Base-by-base conservation (phyloP, 1,284 basidiomycete species). In the Chalciporus sp. region DNA sequence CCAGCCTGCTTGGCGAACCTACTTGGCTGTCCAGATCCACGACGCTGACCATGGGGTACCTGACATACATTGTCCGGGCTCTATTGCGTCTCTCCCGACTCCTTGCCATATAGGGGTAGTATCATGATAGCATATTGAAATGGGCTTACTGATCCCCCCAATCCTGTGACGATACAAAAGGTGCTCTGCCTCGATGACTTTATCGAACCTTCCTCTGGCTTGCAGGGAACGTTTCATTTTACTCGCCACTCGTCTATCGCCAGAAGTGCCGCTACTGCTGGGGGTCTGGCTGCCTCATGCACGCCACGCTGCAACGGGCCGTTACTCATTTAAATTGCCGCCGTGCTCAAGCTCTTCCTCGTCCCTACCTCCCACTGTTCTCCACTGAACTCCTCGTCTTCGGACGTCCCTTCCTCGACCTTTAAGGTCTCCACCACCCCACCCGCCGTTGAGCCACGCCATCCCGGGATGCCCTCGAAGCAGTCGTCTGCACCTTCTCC, bases 221-320 rank as follows among this genome's bases (percentile, higher is more conserved):
- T 62, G 58, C 42, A 60, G 51, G 58, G 57, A 63, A 59, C 65
- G 57, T 72, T 70, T 44, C 66, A 55, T 58, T 59, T 56, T 44
- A 37, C 35, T 37, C 35, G n/a, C 35, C 58, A 23, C 52, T 66
- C 64, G 67, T 72, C 70, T 61, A 70, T 68, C 66, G 70, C 69
- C 49, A 23, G 23, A 58, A 65, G 67, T 67, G 57, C 65, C 58
- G 70, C 64, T 66, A 53, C 64, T 49, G 8, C 57, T 57, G 49
- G 61, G 65, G 66, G 64, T 61, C 68, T 54, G 62, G 57, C 61
- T 63, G 77, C 82, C 83, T 84, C 82, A 81, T 84, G 82, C 78
- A 71, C 54, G 72, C 78, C 82, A 84, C 80, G 83, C 81, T 70
- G 70, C 69, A 72, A 68, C 68, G 66, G 75, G 70, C 62, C 73